A percentile compares a stretch with the other conserved stretches of the same genome.
These are phyloP conservation scores for Neocucurbitaria cava DNA, from an alignment of 2,329 filamentous ascomycete genomes.

Conservation along the genomic window DNA sequence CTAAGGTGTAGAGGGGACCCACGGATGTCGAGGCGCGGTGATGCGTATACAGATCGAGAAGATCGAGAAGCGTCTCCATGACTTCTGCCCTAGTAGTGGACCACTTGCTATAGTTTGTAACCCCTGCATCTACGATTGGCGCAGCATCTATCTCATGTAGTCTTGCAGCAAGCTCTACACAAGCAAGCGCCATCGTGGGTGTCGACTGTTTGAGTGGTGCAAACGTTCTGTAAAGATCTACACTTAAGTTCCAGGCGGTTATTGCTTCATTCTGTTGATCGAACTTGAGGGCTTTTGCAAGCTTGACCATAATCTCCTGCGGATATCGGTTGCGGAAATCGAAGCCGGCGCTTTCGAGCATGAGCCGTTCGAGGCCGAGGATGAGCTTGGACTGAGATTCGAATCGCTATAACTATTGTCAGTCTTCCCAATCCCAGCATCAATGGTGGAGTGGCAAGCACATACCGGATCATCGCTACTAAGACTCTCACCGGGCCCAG, in stretches of 20 bases:
- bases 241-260: conserved; percentile 79
- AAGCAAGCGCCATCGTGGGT: conserved; percentile 81
- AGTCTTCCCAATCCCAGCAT: neutral
- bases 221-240: conserved; percentile 93
- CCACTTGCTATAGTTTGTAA: conserved; percentile 56
- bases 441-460: neutral
- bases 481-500: conserved; percentile 68
- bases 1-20: conserved; percentile 73
- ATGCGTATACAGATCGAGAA: conserved; percentile 91
- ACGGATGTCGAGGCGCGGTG: conserved; percentile 77
- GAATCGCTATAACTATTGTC: conserved; percentile 68
- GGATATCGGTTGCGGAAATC: conserved; percentile 92
- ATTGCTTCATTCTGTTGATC: conserved; percentile 65
- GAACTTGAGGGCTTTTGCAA: conserved; percentile 67
- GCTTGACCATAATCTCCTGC: conserved; percentile 83
- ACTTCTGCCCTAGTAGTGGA: conserved; percentile 54
- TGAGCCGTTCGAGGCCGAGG: conserved; percentile 87
- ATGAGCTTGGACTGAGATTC: conserved; percentile 80
- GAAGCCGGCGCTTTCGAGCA: conserved; percentile 91
- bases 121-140: conserved; percentile 52
- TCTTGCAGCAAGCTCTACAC: conserved; percentile 79
- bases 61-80: conserved; percentile 81
- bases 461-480: conserved; percentile 83
- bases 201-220: conserved; percentile 89
- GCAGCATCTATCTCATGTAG: conserved; percentile 66